A percentile compares a stretch with the other conserved stretches of the same genome.
These are phyloP conservation scores for Anisogramma anomala DNA, from an alignment of 2,329 filamentous ascomycete species.

Conservation along the genomic window DNA sequence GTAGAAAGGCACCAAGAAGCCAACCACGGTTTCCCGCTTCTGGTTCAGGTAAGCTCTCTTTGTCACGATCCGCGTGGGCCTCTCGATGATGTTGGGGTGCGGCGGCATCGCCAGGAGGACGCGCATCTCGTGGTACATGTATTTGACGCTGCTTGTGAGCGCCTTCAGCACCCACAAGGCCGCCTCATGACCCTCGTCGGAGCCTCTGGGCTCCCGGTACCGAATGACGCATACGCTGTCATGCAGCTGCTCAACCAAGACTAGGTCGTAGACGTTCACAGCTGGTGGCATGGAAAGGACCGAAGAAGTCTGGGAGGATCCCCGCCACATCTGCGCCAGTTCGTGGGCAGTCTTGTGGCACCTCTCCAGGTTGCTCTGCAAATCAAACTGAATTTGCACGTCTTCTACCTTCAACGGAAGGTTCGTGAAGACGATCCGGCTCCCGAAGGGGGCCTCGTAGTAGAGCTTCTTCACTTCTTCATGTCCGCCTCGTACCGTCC, in stretches of 20 bases:
- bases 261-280: slow-evolving; percentile 39
- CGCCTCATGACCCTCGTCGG: slow-evolving; percentile 18
- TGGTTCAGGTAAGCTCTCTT: slow-evolving; percentile 45
- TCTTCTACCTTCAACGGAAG: slow-evolving; percentile 36
- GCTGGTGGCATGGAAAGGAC: slow-evolving; percentile 33
- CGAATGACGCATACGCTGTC: slow-evolving; percentile 47
- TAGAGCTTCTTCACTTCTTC: slow-evolving; percentile 28
- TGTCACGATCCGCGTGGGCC: slow-evolving; percentile 42
- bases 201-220: slow-evolving; percentile 18
- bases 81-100: slow-evolving; percentile 41
- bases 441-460: slow-evolving; percentile 42
- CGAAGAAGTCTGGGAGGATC: slow-evolving; percentile 32
- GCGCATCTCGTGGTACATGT: slow-evolving; percentile 49
- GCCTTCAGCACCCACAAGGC: slow-evolving; percentile 45
- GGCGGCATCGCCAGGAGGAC: slow-evolving; percentile 39
- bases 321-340: slow-evolving; percentile 34
- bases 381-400: slow-evolving; percentile 35
- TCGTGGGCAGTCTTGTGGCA: slow-evolving; percentile 35
- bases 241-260: slow-evolving; percentile 41
- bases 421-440: slow-evolving; percentile 42
- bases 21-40: slow-evolving; percentile 43
- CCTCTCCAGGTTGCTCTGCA: slow-evolving; percentile 41
- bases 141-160: slow-evolving; percentile 45
- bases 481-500: slow-evolving; percentile 29
- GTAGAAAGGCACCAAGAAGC: slow-evolving; percentile 46